Evolutionary conservation across 257 asterid genomes (phyloP).

Genomic region (Nicotiana attenuata): DNA sequence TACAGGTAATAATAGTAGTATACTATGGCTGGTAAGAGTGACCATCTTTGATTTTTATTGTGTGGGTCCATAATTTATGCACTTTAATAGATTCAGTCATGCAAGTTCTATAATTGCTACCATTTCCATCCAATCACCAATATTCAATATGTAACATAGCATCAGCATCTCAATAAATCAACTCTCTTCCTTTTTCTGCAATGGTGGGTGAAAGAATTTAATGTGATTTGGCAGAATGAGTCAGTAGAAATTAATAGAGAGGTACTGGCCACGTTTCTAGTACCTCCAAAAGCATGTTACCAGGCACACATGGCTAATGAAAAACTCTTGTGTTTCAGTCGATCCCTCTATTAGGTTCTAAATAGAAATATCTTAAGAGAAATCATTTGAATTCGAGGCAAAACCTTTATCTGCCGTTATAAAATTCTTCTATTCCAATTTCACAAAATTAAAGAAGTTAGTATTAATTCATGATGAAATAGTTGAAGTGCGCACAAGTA

Average conservation of each 20-base stretch:
- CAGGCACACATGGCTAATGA: neutral
- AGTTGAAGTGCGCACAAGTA: too few species aligned
- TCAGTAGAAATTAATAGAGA: neutral
- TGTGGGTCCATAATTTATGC: conserved; percentile 19
- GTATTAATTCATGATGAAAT: too few species aligned
- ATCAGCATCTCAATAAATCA: neutral
- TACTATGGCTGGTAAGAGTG: neutral
- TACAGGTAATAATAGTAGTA: neutral
- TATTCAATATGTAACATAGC: neutral
- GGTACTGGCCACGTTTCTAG: neutral
- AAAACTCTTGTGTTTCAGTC: too few species aligned
- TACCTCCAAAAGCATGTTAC: neutral
- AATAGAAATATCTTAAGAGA: too few species aligned
- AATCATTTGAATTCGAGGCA: too few species aligned
- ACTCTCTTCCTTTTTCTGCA: neutral
- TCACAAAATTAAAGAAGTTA: neutral
- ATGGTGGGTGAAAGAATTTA: neutral
- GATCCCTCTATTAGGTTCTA: too few species aligned
- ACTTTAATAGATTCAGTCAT: conserved; percentile 28
- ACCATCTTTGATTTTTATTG: conserved; percentile 6
- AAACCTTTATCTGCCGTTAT: too few species aligned
- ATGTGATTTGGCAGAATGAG: neutral
- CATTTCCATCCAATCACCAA: conserved; percentile 16
- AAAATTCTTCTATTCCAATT: neutral
- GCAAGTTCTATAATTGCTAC: conserved; percentile 20